phyloP scores from a whole-genome alignment of 148 eudicot genomes.

The Arctostaphylos glauca region DNA sequence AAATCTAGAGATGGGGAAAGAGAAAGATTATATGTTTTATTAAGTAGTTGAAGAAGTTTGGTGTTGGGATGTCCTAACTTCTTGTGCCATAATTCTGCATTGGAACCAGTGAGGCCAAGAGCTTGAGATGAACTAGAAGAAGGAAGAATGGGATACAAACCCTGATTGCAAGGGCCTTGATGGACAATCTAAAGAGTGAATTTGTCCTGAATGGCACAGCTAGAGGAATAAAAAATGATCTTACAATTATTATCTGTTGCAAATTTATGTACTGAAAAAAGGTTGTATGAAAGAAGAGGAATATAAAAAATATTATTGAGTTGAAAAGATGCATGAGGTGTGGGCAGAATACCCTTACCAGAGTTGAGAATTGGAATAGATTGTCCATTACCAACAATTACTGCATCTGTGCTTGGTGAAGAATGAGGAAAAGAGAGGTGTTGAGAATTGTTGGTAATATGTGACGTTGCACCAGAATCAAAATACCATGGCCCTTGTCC shows the following conservation, averaged over 20 bases:
- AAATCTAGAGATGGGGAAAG: not conserved
- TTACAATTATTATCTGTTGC: not conserved
- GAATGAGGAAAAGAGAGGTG: not conserved
- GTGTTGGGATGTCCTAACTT: not conserved
- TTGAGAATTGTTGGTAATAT: not conserved
- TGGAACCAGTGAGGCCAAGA: not conserved
- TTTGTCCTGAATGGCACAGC: not conserved
- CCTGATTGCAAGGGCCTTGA: not conserved
- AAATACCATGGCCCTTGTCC: not conserved
- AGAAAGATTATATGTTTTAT: not conserved
- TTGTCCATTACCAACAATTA: not conserved
- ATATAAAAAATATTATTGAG: not conserved
- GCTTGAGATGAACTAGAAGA: not conserved
- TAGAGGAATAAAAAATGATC: no score
- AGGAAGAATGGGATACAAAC: not conserved
- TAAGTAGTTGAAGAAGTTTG: no score
- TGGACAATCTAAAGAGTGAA: not conserved
- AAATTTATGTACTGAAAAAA: no score
- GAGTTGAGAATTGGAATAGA: not conserved
- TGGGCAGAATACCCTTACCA: not conserved
- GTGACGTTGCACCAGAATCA: not conserved
- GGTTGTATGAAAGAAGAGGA: not conserved
- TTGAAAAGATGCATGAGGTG: not conserved
- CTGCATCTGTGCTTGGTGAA: not conserved
- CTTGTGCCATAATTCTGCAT: not conserved